Conservation (phyloP, 2,329 filamentous ascomycete species). For the Penicillium paneum region DNA sequence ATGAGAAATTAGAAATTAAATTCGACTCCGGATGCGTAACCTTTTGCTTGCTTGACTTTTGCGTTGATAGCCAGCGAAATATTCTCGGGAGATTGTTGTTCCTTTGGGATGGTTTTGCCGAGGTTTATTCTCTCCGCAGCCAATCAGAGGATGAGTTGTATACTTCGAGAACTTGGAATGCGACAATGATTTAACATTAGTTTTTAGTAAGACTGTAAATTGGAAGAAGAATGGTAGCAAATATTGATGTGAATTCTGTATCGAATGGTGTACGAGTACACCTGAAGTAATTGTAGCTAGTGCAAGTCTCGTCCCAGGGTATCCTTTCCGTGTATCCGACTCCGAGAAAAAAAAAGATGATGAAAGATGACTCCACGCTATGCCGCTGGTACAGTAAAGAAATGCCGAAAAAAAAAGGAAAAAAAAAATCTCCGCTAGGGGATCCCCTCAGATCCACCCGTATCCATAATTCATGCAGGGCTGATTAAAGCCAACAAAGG, state of each 20-base stretch:
- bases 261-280: slow-evolving; percentile 2
- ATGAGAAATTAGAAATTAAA: background rate
- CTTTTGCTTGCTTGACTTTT: background rate
- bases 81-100: slow-evolving; percentile 22
- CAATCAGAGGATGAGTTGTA: slow-evolving; percentile 9
- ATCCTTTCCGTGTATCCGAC: slow-evolving; percentile 26
- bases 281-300: background rate
- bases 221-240: background rate
- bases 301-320: slow-evolving; percentile 22
- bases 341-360: slow-evolving; percentile 9
- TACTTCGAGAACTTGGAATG: background rate
- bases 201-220: background rate
- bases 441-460: slow-evolving; percentile 30
- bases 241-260: background rate
- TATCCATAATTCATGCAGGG: slow-evolving; percentile 37
- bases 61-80: slow-evolving; percentile 11
- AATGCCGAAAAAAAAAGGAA: slow-evolving; percentile 7
- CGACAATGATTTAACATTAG: background rate
- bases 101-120: slow-evolving; percentile 19
- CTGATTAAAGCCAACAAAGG: slow-evolving; percentile 27
- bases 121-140: background rate
- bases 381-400: slow-evolving; percentile 22
- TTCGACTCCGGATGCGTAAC: background rate
- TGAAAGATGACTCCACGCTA: slow-evolving; percentile 32
- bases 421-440: slow-evolving; percentile 1